These are phyloP conservation scores for Scheffersomyces lignicola DNA, from an alignment of 1,139 yeast genomes.

Conservation along the genomic window DNA sequence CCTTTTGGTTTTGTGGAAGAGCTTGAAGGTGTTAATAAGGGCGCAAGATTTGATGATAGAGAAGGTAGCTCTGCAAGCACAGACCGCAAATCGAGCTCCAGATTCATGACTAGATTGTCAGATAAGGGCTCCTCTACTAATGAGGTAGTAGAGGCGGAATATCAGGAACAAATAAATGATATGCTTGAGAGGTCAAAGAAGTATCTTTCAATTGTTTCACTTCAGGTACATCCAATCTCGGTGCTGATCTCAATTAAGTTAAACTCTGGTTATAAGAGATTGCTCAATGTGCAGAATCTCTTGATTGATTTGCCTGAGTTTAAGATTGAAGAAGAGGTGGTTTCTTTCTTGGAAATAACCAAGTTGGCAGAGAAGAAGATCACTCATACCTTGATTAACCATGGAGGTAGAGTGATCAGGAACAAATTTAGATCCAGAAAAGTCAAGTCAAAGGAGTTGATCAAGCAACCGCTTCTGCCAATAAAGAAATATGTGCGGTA, in stretches of 20 bases:
- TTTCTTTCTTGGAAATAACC: slow-evolving; percentile 57
- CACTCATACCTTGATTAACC: slow-evolving; percentile 53
- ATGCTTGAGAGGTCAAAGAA: slow-evolving; percentile 63
- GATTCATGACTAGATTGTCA: slow-evolving; percentile 10
- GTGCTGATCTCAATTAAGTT: slow-evolving; percentile 61
- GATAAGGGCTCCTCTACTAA: slow-evolving; percentile 5
- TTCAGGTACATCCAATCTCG: slow-evolving; percentile 46
- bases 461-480: slow-evolving; percentile 20
- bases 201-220: slow-evolving; percentile 53
- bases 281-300: slow-evolving; percentile 64
- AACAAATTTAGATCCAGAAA: slow-evolving; percentile 47
- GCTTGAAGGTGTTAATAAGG: slow-evolving; percentile 14
- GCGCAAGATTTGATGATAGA: slow-evolving; percentile 9
- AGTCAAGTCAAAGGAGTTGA: slow-evolving; percentile 13
- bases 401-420: slow-evolving; percentile 56
- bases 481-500: slow-evolving; percentile 28
- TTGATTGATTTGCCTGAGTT: slow-evolving; percentile 55
- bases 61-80: slow-evolving; percentile 6
- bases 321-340: slow-evolving; percentile 44
- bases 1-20: slow-evolving; percentile 16
- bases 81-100: not conserved
- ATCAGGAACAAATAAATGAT: slow-evolving; percentile 45
- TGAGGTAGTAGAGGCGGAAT: slow-evolving; percentile 17
- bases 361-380: slow-evolving; percentile 51
- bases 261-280: slow-evolving; percentile 50